Evolutionary conservation across 768 basidiomycete genomes (phyloP), one percentile per base, ranked within the genome.

Genomic region (Pleurotus pulmonarius): DNA sequence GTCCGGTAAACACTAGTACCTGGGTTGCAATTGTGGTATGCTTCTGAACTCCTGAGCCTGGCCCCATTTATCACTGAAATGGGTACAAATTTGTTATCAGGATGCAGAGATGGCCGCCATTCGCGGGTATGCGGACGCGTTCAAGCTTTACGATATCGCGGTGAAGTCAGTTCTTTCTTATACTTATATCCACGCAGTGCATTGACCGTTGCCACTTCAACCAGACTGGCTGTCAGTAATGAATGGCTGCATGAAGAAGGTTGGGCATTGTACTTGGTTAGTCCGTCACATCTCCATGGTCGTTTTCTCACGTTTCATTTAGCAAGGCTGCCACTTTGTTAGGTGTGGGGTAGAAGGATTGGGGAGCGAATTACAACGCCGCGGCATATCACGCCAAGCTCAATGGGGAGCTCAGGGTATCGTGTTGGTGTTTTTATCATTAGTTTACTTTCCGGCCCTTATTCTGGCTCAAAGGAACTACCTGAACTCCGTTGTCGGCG

Each of bases 351-450:
- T 88, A 4, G 85, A 84, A 67, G 80, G 82, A 5, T 73, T 90
- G 1, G 88, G 87, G 9, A 75, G 74, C 49, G 87, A 89, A 64
- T 70, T 89, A 3, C 87, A 88, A 56, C 75, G 82, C 43, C 80
- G 86, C 29, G 87, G 83, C 1, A 85, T 88, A 57, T 70, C 82
- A 5, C 75, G 84, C 6, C 86, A 88, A 62, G 70, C 79, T 4
- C 86, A 87, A 63, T 88, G 85, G 87, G 87, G 87, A 20, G 87
- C 88, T 24, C 79, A 78, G 57, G 88, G 87, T 25, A 83, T 89
- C 58, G 85, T 85, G 84, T 86, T 71, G 55, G 84, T 70, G 12
- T 24, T 49, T 9, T 4, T 40, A 5, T 40, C 25, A 13, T 56
- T 56, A 26, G 44, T 15, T 16, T 16, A 8, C 7, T 25, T 9